Evolutionary conservation across 169 alveolate genomes (phyloP), one percentile per base, ranked within the genome.

Genomic region (Amoebophrya sp.): DNA sequence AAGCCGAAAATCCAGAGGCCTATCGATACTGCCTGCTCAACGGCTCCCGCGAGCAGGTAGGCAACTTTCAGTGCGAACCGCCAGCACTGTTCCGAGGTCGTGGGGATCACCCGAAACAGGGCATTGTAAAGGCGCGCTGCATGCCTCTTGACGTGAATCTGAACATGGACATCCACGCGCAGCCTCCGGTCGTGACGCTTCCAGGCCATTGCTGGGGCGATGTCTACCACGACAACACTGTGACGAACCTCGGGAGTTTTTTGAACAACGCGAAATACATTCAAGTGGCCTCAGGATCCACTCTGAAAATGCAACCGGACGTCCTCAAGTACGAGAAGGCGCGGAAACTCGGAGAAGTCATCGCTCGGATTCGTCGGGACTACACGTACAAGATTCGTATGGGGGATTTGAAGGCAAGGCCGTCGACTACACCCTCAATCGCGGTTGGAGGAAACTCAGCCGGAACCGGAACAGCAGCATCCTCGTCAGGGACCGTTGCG

Each of bases 41-140:
- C 65, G 18, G 18, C 29, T 6, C 65, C 65, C 65, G 65, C 18
- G 65, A 47, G 65, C 65, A 6, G 29, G 65, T 47, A 6, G 65
- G 65, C 29, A 47, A 47, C 18, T 47, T 47, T 18, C 65, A 47
- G 65, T 47, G 65, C 65, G 65, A 99, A 93, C 99, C 99, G 0
- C 99, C 99, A 0, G 99, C 99, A 33, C 96, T 99, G 54, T 98
- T 99, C 95, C 97, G 99, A 93, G 99, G 99, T 33, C 97, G 99
- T 92, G 99, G 99, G 38, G 99, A 98, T 90, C 99, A 99, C 93
- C 99, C 99, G 40, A 97, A 97, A 92, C 98, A 98, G 90, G 99
- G 99, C 34, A 95, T 94, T 94, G 94, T 97, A 90, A 97, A 97
- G 95, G 92, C 95, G 89, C 93, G 98, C 83, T 97, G 97, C 55